phyloP scores from a whole-genome alignment of 2,329 filamentous ascomycete species.

The Aaosphaeria pasadenensis region DNA sequence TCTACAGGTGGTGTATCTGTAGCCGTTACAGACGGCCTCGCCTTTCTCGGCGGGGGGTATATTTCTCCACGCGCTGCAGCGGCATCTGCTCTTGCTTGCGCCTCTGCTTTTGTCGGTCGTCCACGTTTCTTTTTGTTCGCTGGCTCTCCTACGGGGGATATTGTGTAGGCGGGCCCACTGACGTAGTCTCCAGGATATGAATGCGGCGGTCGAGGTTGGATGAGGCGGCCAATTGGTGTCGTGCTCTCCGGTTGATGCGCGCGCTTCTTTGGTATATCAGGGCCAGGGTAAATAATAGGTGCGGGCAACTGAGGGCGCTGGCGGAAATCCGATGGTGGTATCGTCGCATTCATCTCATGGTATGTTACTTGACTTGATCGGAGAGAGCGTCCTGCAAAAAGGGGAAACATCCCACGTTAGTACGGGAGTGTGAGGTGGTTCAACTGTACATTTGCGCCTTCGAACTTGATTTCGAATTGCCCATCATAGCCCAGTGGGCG shows the following conservation, averaged over 20 bases:
- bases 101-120: slow-evolving; percentile 47
- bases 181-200: slow-evolving; percentile 30
- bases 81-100: slow-evolving; percentile 42
- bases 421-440: not conserved
- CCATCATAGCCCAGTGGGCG: too few relatives aligned
- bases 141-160: slow-evolving; percentile 30
- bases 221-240: slow-evolving; percentile 38
- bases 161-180: slow-evolving; percentile 25
- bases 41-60: slow-evolving; percentile 36
- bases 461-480: not conserved
- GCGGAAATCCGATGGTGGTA: slow-evolving; percentile 24
- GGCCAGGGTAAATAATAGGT: slow-evolving; percentile 28
- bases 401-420: slow-evolving; percentile 3
- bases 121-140: slow-evolving; percentile 47
- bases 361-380: slow-evolving; percentile 36
- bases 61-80: slow-evolving; percentile 38
- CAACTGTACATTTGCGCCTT: not conserved
- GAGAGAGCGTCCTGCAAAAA: slow-evolving; percentile 31
- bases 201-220: slow-evolving; percentile 45
- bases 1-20: slow-evolving; percentile 21
- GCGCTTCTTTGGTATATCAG: slow-evolving; percentile 35
- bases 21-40: slow-evolving; percentile 26
- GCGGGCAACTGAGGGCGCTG: slow-evolving; percentile 22
- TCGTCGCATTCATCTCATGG: slow-evolving; percentile 23
- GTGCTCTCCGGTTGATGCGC: slow-evolving; percentile 29